A percentile compares a stretch with the other conserved stretches of the same genome.
Conservation (phyloP, 163 green algal genomes). For the Prototheca wickerhamii region DNA sequence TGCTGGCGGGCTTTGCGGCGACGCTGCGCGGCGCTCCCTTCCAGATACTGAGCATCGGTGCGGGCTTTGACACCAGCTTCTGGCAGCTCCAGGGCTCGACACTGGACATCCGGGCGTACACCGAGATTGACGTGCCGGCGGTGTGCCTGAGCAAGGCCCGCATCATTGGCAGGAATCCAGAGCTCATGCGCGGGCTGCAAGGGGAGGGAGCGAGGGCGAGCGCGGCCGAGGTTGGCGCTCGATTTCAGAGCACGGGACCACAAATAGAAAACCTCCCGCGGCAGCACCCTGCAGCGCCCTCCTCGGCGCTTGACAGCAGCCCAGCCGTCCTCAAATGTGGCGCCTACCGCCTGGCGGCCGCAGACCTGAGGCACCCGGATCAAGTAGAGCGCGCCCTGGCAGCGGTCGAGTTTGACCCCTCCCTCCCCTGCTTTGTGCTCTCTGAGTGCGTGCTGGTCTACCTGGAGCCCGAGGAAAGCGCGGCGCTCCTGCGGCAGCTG, state of each 20-base stretch:
- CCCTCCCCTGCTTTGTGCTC: conserved; percentile 73
- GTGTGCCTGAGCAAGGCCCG: conserved; percentile 14
- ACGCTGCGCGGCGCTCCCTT: neutral
- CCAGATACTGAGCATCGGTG: conserved; percentile 73
- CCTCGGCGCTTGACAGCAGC: too few relatives aligned
- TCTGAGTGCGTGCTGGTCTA: conserved; percentile 93
- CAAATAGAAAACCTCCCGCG: too few relatives aligned
- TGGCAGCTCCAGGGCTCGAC: conserved; percentile 51
- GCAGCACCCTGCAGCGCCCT: too few relatives aligned
- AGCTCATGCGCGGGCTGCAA: conserved; percentile 15
- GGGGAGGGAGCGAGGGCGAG: neutral
- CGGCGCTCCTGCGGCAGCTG: conserved; percentile 46
- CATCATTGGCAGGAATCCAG: conserved; percentile 13
- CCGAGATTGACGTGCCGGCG: conserved; percentile 71
- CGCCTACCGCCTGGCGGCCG: conserved; percentile 58
- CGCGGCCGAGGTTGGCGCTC: neutral
- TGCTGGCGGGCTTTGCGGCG: conserved; percentile 44
- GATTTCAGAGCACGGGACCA: conserved; percentile 2
- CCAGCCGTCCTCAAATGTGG: too few relatives aligned
- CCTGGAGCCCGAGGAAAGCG: conserved; percentile 59
- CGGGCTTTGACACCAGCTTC: conserved; percentile 83
- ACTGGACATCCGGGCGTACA: conserved; percentile 27
- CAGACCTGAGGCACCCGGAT: conserved; percentile 51
- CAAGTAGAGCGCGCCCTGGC: conserved; percentile 34
- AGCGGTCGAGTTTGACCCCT: conserved; percentile 42